These are phyloP conservation scores for Amanita phalloides DNA, from an alignment of 768 basidiomycete species.

Conservation along the genomic window DNA sequence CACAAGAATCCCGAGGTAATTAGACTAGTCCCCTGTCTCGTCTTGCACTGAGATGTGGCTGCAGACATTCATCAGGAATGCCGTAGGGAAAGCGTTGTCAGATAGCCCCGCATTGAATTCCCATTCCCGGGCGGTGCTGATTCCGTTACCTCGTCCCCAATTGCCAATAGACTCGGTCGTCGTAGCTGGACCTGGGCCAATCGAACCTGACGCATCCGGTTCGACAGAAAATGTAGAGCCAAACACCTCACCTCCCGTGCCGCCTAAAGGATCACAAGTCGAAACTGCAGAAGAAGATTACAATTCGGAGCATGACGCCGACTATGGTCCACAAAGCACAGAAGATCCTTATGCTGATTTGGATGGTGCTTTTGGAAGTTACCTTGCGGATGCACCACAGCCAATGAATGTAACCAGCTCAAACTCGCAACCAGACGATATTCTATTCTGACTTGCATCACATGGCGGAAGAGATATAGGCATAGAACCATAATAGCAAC, in stretches of 20 bases:
- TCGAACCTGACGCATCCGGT: slow-evolving; percentile 27
- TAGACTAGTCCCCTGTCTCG: background rate
- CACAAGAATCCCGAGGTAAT: slow-evolving; percentile 92
- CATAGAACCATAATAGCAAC: background rate
- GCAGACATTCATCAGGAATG: slow-evolving; percentile 90
- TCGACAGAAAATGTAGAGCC: slow-evolving; percentile 15
- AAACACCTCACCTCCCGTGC: slow-evolving; percentile 21
- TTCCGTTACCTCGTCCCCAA: slow-evolving; percentile 44
- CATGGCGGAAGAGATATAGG: background rate
- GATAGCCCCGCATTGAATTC: slow-evolving; percentile 89
- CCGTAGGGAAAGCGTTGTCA: slow-evolving; percentile 67
- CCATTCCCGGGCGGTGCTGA: slow-evolving; percentile 63
- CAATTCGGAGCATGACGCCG: slow-evolving; percentile 22
- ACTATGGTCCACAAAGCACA: slow-evolving; percentile 28
- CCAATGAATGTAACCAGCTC: slow-evolving; percentile 36
- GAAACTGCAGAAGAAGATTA: slow-evolving; percentile 10
- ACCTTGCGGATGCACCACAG: slow-evolving; percentile 61
- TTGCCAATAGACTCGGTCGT: slow-evolving; percentile 35
- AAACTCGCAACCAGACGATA: slow-evolving; percentile 35
- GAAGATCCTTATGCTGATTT: slow-evolving; percentile 80
- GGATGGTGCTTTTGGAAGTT: slow-evolving; percentile 65
- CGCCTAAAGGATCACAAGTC: slow-evolving; percentile 16
- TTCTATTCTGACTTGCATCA: slow-evolving; percentile 33
- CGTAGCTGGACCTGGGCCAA: slow-evolving; percentile 55
- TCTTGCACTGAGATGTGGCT: background rate